Conservation (phyloP, 306 rosid species). For the Abrus precatorius region DNA sequence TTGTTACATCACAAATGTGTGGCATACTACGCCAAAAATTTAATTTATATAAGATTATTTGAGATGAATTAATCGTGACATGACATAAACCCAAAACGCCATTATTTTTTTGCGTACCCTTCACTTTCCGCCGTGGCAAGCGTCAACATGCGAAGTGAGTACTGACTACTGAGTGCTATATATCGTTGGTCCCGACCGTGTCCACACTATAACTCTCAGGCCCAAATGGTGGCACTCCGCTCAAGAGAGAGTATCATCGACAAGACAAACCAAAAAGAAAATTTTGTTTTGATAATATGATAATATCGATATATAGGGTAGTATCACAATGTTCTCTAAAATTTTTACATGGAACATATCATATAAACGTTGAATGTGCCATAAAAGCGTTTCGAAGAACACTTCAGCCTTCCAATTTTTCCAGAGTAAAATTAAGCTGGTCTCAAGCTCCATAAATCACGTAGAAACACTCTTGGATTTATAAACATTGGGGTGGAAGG, state of each 20-base stretch:
- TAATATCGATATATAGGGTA: neutral
- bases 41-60: too few species aligned
- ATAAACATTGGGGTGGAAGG: too few species aligned
- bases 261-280: neutral
- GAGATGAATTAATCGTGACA: neutral
- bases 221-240: conserved; percentile 37
- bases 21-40: neutral
- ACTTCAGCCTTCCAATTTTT: neutral
- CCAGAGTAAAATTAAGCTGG: neutral
- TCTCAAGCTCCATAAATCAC: conserved; percentile 39
- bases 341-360: neutral
- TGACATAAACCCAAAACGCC: conserved; percentile 26
- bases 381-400: neutral
- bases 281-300: neutral
- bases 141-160: conserved; percentile 42
- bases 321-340: neutral
- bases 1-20: neutral
- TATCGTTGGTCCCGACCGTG: conserved; percentile 32
- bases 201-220: conserved; percentile 37
- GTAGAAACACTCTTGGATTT: neutral
- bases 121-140: conserved; percentile 30
- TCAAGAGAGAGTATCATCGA: conserved; percentile 37
- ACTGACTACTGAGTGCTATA: neutral
- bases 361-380: neutral
- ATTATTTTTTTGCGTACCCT: neutral